Conservation (phyloP, 225 moss, liverwort and hornwort genomes). For the Pseudoscleropodium purum region DNA sequence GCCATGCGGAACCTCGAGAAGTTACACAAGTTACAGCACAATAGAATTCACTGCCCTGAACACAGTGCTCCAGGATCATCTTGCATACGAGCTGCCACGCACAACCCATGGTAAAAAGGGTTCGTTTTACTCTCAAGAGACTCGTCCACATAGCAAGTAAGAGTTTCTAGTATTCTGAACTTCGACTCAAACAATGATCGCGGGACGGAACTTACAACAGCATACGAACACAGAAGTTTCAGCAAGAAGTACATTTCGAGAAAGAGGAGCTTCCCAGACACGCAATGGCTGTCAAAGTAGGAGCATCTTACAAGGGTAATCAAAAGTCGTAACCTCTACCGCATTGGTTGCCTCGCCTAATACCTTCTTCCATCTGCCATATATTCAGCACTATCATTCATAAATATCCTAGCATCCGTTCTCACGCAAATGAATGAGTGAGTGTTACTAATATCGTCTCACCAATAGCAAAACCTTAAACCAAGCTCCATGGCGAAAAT, state of each 20-base stretch:
- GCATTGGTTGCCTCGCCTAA: conserved; percentile 41
- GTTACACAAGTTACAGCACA: background rate
- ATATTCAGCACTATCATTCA: background rate
- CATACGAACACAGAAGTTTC: background rate
- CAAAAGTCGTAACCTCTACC: conserved; percentile 56
- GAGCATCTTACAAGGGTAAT: conserved; percentile 48
- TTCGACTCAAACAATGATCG: background rate
- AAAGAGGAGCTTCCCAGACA: background rate
- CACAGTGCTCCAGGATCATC: background rate
- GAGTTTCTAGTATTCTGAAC: background rate
- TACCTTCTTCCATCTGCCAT: conserved; percentile 51
- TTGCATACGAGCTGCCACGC: background rate
- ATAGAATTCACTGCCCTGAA: background rate
- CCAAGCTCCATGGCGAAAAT: background rate
- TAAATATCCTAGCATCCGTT: background rate
- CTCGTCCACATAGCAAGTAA: background rate
- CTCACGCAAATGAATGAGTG: background rate
- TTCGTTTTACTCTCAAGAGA: background rate
- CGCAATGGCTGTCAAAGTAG: background rate
- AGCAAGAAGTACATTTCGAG: background rate
- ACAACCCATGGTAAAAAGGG: background rate
- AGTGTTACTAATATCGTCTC: background rate
- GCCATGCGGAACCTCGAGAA: background rate
- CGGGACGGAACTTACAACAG: background rate
- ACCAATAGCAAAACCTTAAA: background rate